phyloP scores from a whole-genome alignment of 306 rosid genomes.

The Citrullus colocynthis region DNA sequence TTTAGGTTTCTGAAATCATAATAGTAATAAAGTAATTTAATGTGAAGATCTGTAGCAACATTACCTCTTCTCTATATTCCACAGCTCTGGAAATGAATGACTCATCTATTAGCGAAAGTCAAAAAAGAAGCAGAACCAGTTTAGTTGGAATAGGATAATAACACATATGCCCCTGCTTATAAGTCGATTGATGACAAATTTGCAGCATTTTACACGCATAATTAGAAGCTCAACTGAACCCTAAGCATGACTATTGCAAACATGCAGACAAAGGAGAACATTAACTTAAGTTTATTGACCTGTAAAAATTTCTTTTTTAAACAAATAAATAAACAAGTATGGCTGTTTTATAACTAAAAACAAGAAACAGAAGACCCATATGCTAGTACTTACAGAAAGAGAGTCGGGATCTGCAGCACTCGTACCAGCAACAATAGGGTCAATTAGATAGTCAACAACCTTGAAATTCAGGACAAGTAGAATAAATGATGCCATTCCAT shows the following conservation, averaged over 20 bases:
- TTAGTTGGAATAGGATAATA: background rate
- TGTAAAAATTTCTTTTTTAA: too few species aligned
- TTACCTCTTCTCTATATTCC: constrained; percentile 80
- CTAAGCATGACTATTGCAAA: background rate
- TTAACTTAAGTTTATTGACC: background rate
- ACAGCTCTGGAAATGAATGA: constrained; percentile 72
- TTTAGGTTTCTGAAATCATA: background rate
- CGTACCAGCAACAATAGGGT: constrained; percentile 86
- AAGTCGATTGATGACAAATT: background rate
- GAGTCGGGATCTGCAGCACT: constrained; percentile 85
- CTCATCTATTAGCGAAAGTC: constrained; percentile 33
- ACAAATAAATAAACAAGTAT: background rate
- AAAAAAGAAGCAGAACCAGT: constrained; percentile 1
- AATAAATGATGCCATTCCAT: background rate
- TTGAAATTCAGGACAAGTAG: constrained; percentile 20
- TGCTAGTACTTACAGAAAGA: constrained; percentile 67
- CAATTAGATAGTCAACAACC: constrained; percentile 91
- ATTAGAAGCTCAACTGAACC: background rate
- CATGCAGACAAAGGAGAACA: background rate
- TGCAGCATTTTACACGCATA: background rate
- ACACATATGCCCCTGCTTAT: background rate
- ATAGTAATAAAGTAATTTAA: constrained; percentile 5
- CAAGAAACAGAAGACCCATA: background rate
- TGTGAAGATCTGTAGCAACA: constrained; percentile 2
- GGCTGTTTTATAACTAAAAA: background rate